Evolutionary conservation across 148 eudicot species (phyloP).

Genomic region (Vaccinium darrowii): DNA sequence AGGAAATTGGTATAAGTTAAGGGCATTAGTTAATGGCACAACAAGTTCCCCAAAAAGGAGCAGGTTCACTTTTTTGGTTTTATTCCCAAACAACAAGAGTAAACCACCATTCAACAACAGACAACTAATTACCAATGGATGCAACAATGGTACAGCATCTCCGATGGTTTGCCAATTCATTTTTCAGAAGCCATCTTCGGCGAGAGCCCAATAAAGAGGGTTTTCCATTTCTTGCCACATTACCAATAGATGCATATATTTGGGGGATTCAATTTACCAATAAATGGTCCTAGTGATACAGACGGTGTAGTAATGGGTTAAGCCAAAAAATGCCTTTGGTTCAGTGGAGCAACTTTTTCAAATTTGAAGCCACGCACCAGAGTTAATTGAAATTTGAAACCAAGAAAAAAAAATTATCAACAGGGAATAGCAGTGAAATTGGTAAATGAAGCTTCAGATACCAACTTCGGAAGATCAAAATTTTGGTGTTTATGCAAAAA

Average conservation of each 20-base stretch:
- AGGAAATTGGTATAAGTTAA: not conserved
- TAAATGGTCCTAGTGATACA: not conserved
- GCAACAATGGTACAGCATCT: not conserved
- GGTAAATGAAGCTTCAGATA: not conserved
- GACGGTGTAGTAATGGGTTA: not conserved
- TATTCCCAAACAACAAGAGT: not conserved
- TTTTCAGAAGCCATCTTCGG: not conserved
- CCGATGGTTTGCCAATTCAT: not conserved
- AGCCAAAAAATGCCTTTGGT: not conserved
- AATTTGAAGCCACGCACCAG: not conserved
- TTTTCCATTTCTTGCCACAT: not conserved
- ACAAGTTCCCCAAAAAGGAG: constrained; percentile 8
- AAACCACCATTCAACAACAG: not conserved
- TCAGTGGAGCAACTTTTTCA: not conserved
- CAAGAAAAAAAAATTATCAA: not conserved
- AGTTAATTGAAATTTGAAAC: not conserved
- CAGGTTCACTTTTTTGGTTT: not conserved
- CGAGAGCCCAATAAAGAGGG: not conserved
- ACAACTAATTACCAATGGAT: not conserved
- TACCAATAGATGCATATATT: not conserved
- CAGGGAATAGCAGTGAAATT: not conserved
- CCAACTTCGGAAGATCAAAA: not conserved
- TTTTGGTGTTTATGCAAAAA: not conserved
- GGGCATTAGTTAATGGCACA: not conserved
- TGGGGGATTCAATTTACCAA: not conserved